These are phyloP conservation scores for Prosopis cineraria DNA, from an alignment of 306 rosid genomes.

Conservation along the genomic window DNA sequence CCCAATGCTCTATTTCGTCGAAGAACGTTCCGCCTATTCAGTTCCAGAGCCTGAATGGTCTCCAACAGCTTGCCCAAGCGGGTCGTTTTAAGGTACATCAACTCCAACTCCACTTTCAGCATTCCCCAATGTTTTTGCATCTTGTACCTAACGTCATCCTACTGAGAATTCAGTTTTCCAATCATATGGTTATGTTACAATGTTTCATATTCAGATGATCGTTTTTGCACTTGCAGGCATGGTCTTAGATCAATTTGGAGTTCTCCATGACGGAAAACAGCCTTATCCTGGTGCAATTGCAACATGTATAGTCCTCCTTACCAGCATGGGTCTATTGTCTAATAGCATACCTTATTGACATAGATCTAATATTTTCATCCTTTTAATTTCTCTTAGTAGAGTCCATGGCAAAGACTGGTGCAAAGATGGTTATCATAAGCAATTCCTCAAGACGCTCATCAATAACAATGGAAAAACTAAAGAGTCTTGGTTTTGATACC, in stretches of 20 bases:
- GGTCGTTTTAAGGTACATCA: constrained; percentile 62
- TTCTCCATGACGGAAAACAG: constrained; percentile 90
- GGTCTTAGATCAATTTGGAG: constrained; percentile 97
- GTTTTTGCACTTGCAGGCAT: constrained; percentile 56
- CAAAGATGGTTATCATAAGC: constrained; percentile 91
- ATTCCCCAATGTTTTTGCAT: not conserved
- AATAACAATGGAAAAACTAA: constrained; percentile 71
- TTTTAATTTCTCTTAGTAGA: constrained; percentile 55
- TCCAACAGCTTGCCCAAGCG: constrained; percentile 70
- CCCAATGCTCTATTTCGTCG: constrained; percentile 55
- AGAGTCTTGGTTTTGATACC: constrained; percentile 85
- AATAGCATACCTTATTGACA: not conserved
- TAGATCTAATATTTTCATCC: not conserved
- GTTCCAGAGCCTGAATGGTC: constrained; percentile 65
- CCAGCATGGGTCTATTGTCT: not conserved
- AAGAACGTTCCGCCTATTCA: constrained; percentile 44
- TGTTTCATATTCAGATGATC: not conserved
- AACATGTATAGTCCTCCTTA: constrained; percentile 53
- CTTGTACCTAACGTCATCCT: not conserved
- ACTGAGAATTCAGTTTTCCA: not conserved
- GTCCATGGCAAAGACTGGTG: constrained; percentile 71
- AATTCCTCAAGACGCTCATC: constrained; percentile 96
- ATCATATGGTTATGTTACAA: not conserved
- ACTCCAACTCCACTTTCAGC: not conserved
- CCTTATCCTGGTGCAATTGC: constrained; percentile 87